These are phyloP conservation scores for Penstemon newberryi DNA, from an alignment of 257 asterid genomes.

Conservation along the genomic window DNA sequence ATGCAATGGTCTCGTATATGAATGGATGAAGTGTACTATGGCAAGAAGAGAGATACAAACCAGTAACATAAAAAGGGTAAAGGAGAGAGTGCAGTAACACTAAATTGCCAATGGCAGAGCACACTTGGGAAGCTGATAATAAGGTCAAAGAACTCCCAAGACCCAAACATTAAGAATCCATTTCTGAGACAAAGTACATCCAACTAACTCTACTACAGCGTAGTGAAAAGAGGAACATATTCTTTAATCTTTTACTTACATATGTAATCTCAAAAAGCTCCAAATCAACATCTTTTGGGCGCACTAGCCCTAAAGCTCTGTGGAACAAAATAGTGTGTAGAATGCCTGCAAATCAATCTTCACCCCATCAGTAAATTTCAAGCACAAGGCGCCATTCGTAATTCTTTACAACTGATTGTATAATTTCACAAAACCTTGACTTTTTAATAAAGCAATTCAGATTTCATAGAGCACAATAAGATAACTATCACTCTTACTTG, in stretches of 20 bases:
- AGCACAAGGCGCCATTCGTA: constrained; percentile 13
- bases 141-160: background rate
- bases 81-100: too few species aligned
- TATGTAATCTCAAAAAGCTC: constrained; percentile 97
- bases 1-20: too few species aligned
- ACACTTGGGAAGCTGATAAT: too few species aligned
- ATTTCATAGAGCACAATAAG: background rate
- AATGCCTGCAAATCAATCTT: constrained; percentile 70
- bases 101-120: too few species aligned
- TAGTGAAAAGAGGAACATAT: background rate
- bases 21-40: too few species aligned
- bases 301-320: constrained; percentile 91
- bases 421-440: background rate
- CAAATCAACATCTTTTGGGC: constrained; percentile 88
- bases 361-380: constrained; percentile 25
- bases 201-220: background rate
- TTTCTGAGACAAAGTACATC: background rate
- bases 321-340: constrained; percentile 84
- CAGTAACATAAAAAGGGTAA: too few species aligned
- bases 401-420: background rate
- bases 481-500: background rate
- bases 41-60: too few species aligned
- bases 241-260: constrained; percentile 42
- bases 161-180: background rate
- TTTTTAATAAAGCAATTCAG: background rate